Evolutionary conservation across 805 yeast species (phyloP).

Genomic region (Starmerella floris): DNA sequence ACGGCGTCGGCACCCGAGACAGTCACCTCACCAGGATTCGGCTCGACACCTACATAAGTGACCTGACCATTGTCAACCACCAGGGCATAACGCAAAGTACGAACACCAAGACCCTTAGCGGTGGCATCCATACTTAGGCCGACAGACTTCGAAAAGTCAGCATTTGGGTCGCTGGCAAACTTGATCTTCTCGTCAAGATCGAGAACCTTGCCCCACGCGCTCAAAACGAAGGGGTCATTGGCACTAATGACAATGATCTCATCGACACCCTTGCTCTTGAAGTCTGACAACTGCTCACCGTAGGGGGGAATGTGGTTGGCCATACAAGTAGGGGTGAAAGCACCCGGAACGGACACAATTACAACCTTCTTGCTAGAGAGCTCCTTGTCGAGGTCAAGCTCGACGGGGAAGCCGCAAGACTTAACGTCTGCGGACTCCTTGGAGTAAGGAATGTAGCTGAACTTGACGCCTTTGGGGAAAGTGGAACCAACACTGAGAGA

Average conservation of each 20-base stretch:
- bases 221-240: slow-evolving; percentile 57
- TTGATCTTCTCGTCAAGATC: slow-evolving; percentile 28
- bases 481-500: slow-evolving; percentile 17
- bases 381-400: slow-evolving; percentile 28
- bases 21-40: slow-evolving; percentile 31
- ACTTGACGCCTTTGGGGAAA: slow-evolving; percentile 27
- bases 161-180: slow-evolving; percentile 58
- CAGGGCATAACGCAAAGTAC: slow-evolving; percentile 62
- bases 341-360: slow-evolving; percentile 71
- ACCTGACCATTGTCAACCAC: slow-evolving; percentile 49
- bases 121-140: slow-evolving; percentile 48
- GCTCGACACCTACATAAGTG: slow-evolving; percentile 39
- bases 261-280: slow-evolving; percentile 50
- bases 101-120: slow-evolving; percentile 40
- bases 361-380: slow-evolving; percentile 41
- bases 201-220: slow-evolving; percentile 51
- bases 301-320: slow-evolving; percentile 60
- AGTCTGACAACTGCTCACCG: slow-evolving; percentile 36
- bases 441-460: slow-evolving; percentile 27
- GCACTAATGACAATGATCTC: slow-evolving; percentile 49
- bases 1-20: slow-evolving; percentile 38
- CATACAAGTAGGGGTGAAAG: slow-evolving; percentile 75
- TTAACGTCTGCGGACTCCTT: slow-evolving; percentile 24
- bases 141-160: slow-evolving; percentile 42
- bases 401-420: slow-evolving; percentile 32